Evolutionary conservation across 208 protist genomes (phyloP).

Genomic region (Novymonas esmeraldas): DNA sequence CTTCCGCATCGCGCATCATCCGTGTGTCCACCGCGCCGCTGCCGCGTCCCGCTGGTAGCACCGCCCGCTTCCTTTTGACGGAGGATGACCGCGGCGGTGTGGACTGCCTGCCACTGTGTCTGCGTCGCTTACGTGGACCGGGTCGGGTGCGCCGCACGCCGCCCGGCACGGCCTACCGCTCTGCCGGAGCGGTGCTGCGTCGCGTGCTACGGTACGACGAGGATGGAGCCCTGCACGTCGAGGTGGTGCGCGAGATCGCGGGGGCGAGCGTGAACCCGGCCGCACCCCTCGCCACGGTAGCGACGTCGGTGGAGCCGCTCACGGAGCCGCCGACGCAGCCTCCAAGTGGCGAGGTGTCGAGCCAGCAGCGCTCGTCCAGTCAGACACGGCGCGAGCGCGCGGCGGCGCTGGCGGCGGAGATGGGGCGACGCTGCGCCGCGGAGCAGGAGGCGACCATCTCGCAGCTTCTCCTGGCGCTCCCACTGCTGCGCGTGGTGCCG

Average conservation of each 20-base stretch:
- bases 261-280: background rate
- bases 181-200: conserved; percentile 46
- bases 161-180: conserved; percentile 45
- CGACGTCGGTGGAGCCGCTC: background rate
- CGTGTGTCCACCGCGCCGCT: no score
- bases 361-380: conserved; percentile 7
- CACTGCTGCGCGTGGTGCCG: conserved; percentile 38
- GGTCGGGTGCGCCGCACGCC: conserved; percentile 48
- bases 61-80: background rate
- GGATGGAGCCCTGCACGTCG: conserved; percentile 23
- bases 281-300: background rate
- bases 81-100: conserved; percentile 10
- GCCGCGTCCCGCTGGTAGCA: background rate
- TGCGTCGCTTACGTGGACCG: conserved; percentile 40
- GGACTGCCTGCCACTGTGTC: conserved; percentile 14
- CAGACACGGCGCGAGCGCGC: conserved; percentile 23
- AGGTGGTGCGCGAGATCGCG: conserved; percentile 26
- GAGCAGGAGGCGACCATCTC: conserved; percentile 30
- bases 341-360: no score
- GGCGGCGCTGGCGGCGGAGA: conserved; percentile 14
- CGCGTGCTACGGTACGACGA: conserved; percentile 33
- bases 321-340: no score
- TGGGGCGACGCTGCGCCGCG: conserved; percentile 24
- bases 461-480: conserved; percentile 16
- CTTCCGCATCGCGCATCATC: no score